These are phyloP conservation scores for Pyronema domesticum DNA, from an alignment of 495 filamentous ascomycete genomes.

Conservation along the genomic window DNA sequence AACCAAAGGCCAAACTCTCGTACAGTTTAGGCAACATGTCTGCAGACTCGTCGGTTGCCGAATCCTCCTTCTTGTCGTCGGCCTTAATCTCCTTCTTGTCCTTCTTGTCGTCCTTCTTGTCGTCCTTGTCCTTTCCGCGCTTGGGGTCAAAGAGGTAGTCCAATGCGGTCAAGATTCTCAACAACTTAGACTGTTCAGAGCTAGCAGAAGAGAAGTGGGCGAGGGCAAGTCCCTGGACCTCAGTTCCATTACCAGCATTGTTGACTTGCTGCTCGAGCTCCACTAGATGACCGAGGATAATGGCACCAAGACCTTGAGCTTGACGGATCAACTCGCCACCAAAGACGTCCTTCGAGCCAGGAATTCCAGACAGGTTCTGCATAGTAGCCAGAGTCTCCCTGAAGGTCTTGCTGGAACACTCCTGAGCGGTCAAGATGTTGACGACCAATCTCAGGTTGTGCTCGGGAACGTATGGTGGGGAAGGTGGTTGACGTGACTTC, in stretches of 20 bases:
- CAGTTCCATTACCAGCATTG: slow-evolving; percentile 69
- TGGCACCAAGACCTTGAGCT: slow-evolving; percentile 64
- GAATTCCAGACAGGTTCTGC: slow-evolving; percentile 88
- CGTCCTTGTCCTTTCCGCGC: slow-evolving; percentile 29
- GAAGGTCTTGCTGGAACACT: slow-evolving; percentile 94
- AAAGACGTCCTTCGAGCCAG: slow-evolving; percentile 76
- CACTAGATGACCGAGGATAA: slow-evolving; percentile 67
- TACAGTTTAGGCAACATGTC: slow-evolving; percentile 77
- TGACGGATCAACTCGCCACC: slow-evolving; percentile 76
- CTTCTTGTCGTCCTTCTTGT: slow-evolving; percentile 26
- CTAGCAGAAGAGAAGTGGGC: slow-evolving; percentile 89
- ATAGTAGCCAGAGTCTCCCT: slow-evolving; percentile 91
- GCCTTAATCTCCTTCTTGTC: slow-evolving; percentile 36
- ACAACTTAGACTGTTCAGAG: slow-evolving; percentile 86
- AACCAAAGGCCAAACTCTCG: slow-evolving; percentile 73
- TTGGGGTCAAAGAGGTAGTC: slow-evolving; percentile 84
- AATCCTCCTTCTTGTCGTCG: slow-evolving; percentile 37
- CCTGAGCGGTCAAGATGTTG: slow-evolving; percentile 84
- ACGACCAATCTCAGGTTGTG: slow-evolving; percentile 81
- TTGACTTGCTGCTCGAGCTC: slow-evolving; percentile 77
- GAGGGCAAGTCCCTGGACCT: slow-evolving; percentile 84
- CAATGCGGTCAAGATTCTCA: slow-evolving; percentile 83
- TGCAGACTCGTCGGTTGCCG: slow-evolving; percentile 37
- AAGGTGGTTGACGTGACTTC: slow-evolving; percentile 56
- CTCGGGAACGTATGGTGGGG: slow-evolving; percentile 74